Base-by-base conservation (phyloP, 2,329 filamentous ascomycete genomes). In the Cordyceps sp. region DNA sequence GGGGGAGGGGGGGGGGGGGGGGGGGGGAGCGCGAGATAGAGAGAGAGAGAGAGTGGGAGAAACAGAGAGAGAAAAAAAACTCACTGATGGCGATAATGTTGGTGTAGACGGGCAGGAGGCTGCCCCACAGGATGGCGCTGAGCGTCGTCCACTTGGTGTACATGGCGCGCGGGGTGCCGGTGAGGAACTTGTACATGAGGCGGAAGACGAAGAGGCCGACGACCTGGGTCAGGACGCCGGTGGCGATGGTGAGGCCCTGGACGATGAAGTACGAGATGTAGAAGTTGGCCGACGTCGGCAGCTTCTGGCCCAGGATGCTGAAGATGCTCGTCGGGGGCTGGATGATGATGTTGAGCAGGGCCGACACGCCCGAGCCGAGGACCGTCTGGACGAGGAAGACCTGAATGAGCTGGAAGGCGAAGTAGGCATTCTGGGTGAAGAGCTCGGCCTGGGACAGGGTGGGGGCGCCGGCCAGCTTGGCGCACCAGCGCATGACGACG, bases 211-310 rank as follows among this genome's bases (percentile, higher is more conserved):
- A 54, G 36, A 88, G 63, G 10, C 78, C 58, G 3, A 57, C 46
- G 10, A 60, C 79, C 45, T 86, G 80, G 25, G 86, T 66, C 10
- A 93, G 54, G 10, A 77, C 72, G 33, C 73, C 67, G 1, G 78
- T 67, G n/a, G 82, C 77, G 40, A 86, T 72, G 0, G 74, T 78
- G 30, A 93, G 59, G 31, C 83, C 85, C 52, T 93, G 84, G 1
- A 93, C 63, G 26, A 93, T 73, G 42, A 93, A 86, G 57, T 92
- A 93, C 12, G 56, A 82, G 32, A 96, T 78, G 57, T 94, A 98
- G 48, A 96, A 92, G 59, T 93, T 96, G 39, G 85, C 86, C 0
- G 84, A 75, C 27, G 70, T 76, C 10, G 90, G 90, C 14, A 98
- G 62, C 31, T 79, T 74, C 9, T 61, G 49, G 2, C 84, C 78